These are phyloP conservation scores for Berberis vulgaris DNA, from an alignment of 164 flowering plant genomes.

Conservation along the genomic window DNA sequence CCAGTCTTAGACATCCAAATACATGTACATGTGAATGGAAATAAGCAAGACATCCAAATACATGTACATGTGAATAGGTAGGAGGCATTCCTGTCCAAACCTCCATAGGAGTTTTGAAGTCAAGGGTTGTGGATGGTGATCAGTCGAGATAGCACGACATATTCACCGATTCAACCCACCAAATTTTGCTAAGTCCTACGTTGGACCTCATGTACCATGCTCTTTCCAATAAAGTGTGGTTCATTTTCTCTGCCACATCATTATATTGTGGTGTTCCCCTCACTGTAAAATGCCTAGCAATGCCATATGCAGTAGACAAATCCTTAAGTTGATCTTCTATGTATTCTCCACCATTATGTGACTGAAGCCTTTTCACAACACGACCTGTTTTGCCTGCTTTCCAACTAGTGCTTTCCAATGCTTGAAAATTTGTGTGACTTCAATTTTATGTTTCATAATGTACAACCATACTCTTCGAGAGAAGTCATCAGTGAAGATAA, in stretches of 20 bases:
- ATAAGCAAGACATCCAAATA: background rate
- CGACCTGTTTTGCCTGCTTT: background rate
- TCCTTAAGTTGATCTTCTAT: too few species aligned
- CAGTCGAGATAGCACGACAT: background rate
- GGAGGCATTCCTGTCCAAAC: background rate
- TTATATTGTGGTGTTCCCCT: background rate
- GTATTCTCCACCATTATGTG: background rate
- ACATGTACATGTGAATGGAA: too few species aligned
- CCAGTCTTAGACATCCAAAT: too few species aligned
- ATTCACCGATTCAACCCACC: background rate
- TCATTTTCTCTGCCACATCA: too few species aligned
- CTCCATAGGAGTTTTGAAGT: background rate
- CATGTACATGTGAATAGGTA: background rate
- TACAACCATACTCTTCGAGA: background rate
- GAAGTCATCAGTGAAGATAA: background rate
- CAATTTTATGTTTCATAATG: background rate
- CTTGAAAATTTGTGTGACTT: background rate
- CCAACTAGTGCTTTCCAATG: background rate
- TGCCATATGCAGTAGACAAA: background rate
- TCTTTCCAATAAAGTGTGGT: background rate
- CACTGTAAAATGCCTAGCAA: background rate
- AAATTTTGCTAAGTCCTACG: background rate
- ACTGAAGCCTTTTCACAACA: background rate
- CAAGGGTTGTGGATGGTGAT: background rate
- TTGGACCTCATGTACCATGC: background rate